These are phyloP conservation scores for Podaxis sp. DNA, from an alignment of 768 basidiomycete species.

Conservation along the genomic window DNA sequence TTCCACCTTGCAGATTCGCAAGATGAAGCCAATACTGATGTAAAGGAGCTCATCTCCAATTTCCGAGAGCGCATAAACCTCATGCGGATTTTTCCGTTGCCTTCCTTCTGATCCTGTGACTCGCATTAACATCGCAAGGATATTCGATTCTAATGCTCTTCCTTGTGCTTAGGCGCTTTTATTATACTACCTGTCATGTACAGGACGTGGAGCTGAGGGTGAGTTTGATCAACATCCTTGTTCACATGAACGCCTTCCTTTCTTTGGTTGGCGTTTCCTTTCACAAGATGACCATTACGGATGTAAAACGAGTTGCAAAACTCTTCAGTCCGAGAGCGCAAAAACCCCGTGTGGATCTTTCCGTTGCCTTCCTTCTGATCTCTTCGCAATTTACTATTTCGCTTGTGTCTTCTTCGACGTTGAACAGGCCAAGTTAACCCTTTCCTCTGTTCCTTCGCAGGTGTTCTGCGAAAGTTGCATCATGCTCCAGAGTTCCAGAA, in stretches of 20 bases:
- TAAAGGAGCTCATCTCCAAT: constrained; percentile 21
- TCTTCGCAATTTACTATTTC: background rate
- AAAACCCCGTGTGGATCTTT: constrained; percentile 49
- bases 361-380: constrained; percentile 67
- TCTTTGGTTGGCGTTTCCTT: constrained; percentile 2
- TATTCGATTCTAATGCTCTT: constrained; percentile 9
- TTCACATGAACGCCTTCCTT: constrained; percentile 9
- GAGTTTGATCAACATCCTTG: background rate
- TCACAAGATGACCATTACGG: constrained; percentile 22
- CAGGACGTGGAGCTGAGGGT: background rate
- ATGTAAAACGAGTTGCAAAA: constrained; percentile 22
- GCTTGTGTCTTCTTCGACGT: background rate
- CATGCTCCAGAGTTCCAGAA: background rate
- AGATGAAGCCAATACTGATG: constrained; percentile 25
- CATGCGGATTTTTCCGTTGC: constrained; percentile 63
- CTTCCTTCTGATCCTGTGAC: constrained; percentile 48
- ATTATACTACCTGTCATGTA: constrained; percentile 7
- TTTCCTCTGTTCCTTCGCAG: background rate
- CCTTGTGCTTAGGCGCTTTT: constrained; percentile 5
- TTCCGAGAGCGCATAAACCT: constrained; percentile 29
- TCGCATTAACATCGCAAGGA: constrained; percentile 1
- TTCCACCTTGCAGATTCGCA: background rate
- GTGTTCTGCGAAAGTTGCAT: background rate
- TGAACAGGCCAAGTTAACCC: background rate
- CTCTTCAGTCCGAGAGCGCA: constrained; percentile 24